These are phyloP conservation scores for Hypericum perforatum DNA, from an alignment of 345 rosid genomes.

Conservation along the genomic window DNA sequence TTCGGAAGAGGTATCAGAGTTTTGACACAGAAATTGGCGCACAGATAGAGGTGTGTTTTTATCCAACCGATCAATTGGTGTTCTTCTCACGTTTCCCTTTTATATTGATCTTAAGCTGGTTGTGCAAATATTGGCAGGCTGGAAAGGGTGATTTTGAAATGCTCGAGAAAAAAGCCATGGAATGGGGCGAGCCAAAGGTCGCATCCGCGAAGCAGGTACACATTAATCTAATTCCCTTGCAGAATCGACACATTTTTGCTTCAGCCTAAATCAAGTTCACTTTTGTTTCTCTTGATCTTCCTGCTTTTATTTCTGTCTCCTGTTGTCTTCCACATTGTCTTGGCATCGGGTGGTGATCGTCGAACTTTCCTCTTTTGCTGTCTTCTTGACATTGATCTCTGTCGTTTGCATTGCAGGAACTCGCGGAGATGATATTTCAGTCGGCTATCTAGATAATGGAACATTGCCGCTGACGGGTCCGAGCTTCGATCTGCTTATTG, in stretches of 20 bases:
- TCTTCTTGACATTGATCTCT: no score
- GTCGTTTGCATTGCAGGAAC: slow-evolving; percentile 47
- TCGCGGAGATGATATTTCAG: slow-evolving; percentile 91
- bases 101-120: background rate
- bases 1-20: slow-evolving; percentile 58
- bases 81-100: no score
- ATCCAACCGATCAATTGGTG: no score
- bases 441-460: slow-evolving; percentile 33
- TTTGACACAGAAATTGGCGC: slow-evolving; percentile 64
- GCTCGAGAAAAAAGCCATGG: slow-evolving; percentile 77
- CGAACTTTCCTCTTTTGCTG: no score
- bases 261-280: background rate
- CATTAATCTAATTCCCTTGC: no score
- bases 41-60: slow-evolving; percentile 40
- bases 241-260: background rate
- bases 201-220: slow-evolving; percentile 91
- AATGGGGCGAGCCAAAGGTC: slow-evolving; percentile 85
- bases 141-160: slow-evolving; percentile 74
- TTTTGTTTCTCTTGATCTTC: no score
- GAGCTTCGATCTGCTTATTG: background rate
- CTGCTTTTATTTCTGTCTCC: no score
- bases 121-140: slow-evolving; percentile 32
- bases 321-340: no score
- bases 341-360: no score
- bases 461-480: background rate